Evolutionary conservation across 768 basidiomycete species (phyloP).

Genomic region (Leccinum sublutescens): DNA sequence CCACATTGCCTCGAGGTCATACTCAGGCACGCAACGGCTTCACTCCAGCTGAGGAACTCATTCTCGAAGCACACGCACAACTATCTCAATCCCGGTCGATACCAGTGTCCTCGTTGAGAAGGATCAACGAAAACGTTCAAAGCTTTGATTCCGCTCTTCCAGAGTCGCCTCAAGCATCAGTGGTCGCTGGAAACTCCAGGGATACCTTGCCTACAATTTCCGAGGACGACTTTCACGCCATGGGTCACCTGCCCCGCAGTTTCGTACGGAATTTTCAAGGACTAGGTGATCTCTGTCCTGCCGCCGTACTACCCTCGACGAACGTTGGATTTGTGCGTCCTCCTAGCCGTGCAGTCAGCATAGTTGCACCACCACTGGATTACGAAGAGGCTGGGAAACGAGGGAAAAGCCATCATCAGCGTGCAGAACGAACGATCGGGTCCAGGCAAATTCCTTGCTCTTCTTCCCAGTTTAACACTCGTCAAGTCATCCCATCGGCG

Average conservation of each 20-base stretch:
- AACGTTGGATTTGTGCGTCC: constrained; percentile 19
- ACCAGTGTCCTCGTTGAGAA: constrained; percentile 5
- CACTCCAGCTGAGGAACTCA: constrained; percentile 66
- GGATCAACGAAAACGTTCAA: constrained; percentile 7
- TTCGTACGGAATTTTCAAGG: constrained; percentile 8
- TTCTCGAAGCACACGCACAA: constrained; percentile 51
- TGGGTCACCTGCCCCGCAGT: constrained; percentile 10
- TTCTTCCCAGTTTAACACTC: constrained; percentile 7
- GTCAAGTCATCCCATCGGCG: constrained; percentile 2
- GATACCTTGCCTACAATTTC: constrained; percentile 31
- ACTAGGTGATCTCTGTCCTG: neutral
- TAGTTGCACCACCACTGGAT: constrained; percentile 28
- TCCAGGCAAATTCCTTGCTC: constrained; percentile 2
- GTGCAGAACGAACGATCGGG: constrained; percentile 4
- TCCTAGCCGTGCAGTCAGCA: constrained; percentile 31
- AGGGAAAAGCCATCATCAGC: constrained; percentile 12
- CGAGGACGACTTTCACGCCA: constrained; percentile 37
- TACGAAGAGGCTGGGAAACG: constrained; percentile 18
- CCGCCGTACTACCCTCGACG: neutral
- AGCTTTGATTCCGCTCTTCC: constrained; percentile 5
- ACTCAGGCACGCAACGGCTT: constrained; percentile 52
- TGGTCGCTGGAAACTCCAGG: constrained; percentile 10
- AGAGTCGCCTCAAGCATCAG: constrained; percentile 1
- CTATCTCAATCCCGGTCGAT: constrained; percentile 7
- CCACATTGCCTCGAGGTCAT: constrained; percentile 22